A percentile compares a stretch with the other conserved stretches of the same genome.
Evolutionary conservation across 306 rosid genomes (phyloP).

Genomic region (Pterocarpus macrocarpus): DNA sequence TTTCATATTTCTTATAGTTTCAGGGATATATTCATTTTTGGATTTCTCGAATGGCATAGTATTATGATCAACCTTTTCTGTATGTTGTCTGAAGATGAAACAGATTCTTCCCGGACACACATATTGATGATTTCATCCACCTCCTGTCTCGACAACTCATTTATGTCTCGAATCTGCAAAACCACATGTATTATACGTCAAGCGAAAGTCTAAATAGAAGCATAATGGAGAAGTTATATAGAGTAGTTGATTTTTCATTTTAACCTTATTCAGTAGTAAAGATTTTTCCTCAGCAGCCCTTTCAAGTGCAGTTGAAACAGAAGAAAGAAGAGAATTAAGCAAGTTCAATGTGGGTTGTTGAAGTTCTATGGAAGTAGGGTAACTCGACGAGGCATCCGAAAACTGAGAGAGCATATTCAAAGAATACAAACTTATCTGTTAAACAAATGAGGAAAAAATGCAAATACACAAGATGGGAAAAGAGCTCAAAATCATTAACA

Average conservation of each 20-base stretch:
- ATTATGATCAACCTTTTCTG: constrained; percentile 69
- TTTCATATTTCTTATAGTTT: not conserved
- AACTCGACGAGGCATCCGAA: constrained; percentile 61
- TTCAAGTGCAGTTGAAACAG: constrained; percentile 77
- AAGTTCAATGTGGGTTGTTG: constrained; percentile 80
- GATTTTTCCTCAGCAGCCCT: constrained; percentile 91
- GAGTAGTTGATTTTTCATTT: constrained; percentile 23
- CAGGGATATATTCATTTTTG: not conserved
- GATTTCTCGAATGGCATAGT: constrained; percentile 26
- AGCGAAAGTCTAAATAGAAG: not conserved
- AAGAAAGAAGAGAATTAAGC: constrained; percentile 75
- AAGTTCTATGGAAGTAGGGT: constrained; percentile 62
- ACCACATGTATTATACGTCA: constrained; percentile 4
- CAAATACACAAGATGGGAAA: constrained; percentile 22
- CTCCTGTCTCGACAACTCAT: constrained; percentile 92
- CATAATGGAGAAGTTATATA: constrained; percentile 1
- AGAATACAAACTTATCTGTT: constrained; percentile 28
- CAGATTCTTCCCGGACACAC: constrained; percentile 67
- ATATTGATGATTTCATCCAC: constrained; percentile 84
- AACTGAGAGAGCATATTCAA: constrained; percentile 56
- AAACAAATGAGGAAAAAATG: not conserved
- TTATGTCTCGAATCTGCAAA: constrained; percentile 85
- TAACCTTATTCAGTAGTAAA: constrained; percentile 78
- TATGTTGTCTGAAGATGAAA: constrained; percentile 83
- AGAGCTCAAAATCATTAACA: constrained; percentile 16